Evolutionary conservation across 2,329 filamentous ascomycete genomes (phyloP).

Genomic region (Fusarium cyanostomum): DNA sequence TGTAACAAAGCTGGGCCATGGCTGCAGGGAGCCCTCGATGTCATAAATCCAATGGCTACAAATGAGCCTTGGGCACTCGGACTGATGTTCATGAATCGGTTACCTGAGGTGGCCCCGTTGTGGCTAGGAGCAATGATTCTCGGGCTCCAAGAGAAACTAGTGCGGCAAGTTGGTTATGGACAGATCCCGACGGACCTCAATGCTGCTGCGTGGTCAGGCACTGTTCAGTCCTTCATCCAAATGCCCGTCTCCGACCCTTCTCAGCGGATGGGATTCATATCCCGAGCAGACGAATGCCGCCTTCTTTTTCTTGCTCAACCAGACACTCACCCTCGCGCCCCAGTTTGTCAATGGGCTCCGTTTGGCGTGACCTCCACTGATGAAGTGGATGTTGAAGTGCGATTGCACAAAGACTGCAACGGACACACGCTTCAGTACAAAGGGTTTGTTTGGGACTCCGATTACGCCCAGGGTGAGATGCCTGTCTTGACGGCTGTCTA

Average conservation of each 20-base stretch:
- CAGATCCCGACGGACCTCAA: slow-evolving; percentile 41
- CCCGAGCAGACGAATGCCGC: slow-evolving; percentile 43
- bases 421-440: slow-evolving; percentile 39
- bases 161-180: slow-evolving; percentile 35
- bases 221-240: slow-evolving; percentile 43
- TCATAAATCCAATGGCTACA: slow-evolving; percentile 32
- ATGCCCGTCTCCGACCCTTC: slow-evolving; percentile 25
- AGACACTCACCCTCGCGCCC: slow-evolving; percentile 30
- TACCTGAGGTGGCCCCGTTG: slow-evolving; percentile 34
- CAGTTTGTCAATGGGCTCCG: slow-evolving; percentile 44
- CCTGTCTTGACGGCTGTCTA: too few relatives aligned
- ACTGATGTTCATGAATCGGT: slow-evolving; percentile 30
- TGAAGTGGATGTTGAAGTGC: slow-evolving; percentile 45
- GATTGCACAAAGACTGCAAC: slow-evolving; percentile 38
- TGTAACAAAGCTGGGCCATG: slow-evolving; percentile 45
- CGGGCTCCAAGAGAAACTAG: slow-evolving; percentile 26
- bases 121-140: slow-evolving; percentile 43
- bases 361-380: slow-evolving; percentile 43
- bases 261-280: slow-evolving; percentile 18
- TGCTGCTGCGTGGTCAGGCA: slow-evolving; percentile 43
- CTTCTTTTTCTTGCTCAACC: slow-evolving; percentile 43
- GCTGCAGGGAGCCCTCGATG: slow-evolving; percentile 42
- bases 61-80: slow-evolving; percentile 27
- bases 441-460: slow-evolving; percentile 39
- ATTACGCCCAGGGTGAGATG: too few relatives aligned